Conservation (phyloP, 257 asterid species). For the Solanum appendiculatum region DNA sequence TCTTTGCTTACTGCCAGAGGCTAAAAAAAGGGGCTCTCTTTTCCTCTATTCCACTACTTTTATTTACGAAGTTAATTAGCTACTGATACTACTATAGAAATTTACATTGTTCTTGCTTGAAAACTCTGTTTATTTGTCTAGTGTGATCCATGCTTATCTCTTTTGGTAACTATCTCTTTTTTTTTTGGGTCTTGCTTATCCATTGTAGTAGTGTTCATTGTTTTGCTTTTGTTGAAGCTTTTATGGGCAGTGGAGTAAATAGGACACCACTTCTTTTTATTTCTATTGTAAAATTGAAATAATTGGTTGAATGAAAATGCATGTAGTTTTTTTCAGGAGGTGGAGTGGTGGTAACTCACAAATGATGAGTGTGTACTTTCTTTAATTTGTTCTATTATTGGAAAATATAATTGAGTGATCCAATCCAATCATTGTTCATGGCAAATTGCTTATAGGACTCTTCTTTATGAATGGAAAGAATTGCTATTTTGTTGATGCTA, state of each 20-base stretch:
- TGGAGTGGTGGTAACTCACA: not conserved
- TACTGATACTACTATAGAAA: slow-evolving; percentile 22
- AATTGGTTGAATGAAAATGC: not conserved
- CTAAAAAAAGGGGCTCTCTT: slow-evolving; percentile 16
- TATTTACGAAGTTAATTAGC: slow-evolving; percentile 4
- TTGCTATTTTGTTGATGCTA: not conserved
- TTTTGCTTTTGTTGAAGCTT: not conserved
- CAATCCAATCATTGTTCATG: not conserved
- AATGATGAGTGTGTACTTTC: not conserved
- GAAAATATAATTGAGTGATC: not conserved
- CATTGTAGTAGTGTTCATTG: not conserved
- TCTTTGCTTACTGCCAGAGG: slow-evolving; percentile 70
- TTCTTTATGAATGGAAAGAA: not conserved
- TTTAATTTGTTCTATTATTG: not conserved
- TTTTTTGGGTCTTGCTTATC: not conserved
- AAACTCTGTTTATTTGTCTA: slow-evolving; percentile 25
- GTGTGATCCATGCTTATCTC: slow-evolving; percentile 18
- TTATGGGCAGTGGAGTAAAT: not conserved
- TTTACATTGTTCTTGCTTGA: slow-evolving; percentile 18
- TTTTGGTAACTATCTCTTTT: slow-evolving; percentile 14
- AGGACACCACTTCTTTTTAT: slow-evolving; percentile 5
- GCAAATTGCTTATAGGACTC: not conserved
- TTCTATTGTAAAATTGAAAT: not conserved
- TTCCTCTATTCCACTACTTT: not conserved
- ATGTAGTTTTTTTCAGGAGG: not conserved